Conservation (phyloP, 495 filamentous ascomycete species). For the Bombardia bombarda region DNA sequence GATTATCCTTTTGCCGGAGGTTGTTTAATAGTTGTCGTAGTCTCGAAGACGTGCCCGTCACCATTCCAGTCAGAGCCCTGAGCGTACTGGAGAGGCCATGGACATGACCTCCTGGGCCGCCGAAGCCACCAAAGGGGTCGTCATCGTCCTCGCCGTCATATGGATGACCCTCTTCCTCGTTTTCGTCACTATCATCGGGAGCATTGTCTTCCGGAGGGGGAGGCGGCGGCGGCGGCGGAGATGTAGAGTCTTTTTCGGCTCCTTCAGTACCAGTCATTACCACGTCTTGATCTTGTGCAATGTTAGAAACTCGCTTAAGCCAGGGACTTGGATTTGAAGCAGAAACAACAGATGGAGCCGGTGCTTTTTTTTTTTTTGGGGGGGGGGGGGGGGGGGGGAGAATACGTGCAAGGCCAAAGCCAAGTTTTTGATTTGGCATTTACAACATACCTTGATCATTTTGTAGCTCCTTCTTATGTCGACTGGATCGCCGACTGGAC, state of each 20-base stretch:
- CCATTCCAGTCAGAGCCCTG: slow-evolving; percentile 81
- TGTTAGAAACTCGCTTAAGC: slow-evolving; percentile 46
- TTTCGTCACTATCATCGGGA: slow-evolving; percentile 41
- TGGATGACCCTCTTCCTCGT: slow-evolving; percentile 42
- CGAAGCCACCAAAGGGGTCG: slow-evolving; percentile 74
- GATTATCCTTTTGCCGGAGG: slow-evolving; percentile 79
- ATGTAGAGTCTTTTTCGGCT: slow-evolving; percentile 44
- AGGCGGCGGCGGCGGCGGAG: slow-evolving; percentile 32
- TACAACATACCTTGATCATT: slow-evolving; percentile 26
- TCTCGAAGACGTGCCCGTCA: slow-evolving; percentile 71
- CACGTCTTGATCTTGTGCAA: slow-evolving; percentile 43
- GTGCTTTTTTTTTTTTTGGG: background rate
- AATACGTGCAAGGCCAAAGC: no score
- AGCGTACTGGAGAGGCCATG: slow-evolving; percentile 70
- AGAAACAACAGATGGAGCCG: no score
- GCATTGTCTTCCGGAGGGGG: slow-evolving; percentile 40
- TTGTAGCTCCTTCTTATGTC: slow-evolving; percentile 50
- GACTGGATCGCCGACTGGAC: slow-evolving; percentile 59
- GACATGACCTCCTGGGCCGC: slow-evolving; percentile 52
- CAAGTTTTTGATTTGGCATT: background rate
- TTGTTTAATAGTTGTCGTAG: slow-evolving; percentile 79
- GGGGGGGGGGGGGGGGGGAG: no score
- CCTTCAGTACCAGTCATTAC: slow-evolving; percentile 54
- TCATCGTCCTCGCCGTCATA: slow-evolving; percentile 49
- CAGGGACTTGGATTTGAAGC: slow-evolving; percentile 40